Conservation (phyloP, 2,329 filamentous ascomycete genomes). For the Exophiala lecanii-corni region DNA sequence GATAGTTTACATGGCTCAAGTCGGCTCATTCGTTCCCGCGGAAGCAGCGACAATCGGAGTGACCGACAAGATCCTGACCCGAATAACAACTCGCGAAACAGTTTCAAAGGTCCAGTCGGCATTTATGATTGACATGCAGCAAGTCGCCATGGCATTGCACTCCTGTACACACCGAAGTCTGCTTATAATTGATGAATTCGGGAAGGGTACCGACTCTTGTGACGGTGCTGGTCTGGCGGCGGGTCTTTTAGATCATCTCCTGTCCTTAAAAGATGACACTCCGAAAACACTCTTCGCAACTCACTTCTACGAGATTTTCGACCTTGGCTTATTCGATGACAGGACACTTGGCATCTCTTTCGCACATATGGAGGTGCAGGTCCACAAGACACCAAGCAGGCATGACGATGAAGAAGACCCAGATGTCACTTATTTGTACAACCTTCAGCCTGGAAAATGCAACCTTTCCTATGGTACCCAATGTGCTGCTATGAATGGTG, state of each 20-base stretch:
- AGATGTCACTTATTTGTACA: constrained; percentile 65
- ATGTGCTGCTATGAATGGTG: constrained; percentile 82
- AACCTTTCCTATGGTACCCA: constrained; percentile 77
- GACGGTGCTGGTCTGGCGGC: constrained; percentile 63
- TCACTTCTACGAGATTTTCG: constrained; percentile 57
- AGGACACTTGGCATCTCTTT: constrained; percentile 45
- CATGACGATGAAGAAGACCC: constrained; percentile 38
- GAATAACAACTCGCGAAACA: constrained; percentile 70
- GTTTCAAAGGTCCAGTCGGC: constrained; percentile 62
- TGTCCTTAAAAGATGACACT: constrained; percentile 44
- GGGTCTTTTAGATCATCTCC: constrained; percentile 55
- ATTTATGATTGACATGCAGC: constrained; percentile 80
- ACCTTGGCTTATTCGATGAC: constrained; percentile 49
- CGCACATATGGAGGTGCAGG: constrained; percentile 55
- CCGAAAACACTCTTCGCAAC: constrained; percentile 61
- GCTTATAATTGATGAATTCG: constrained; percentile 89
- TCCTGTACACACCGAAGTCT: constrained; percentile 72
- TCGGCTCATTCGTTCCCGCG: constrained; percentile 89
- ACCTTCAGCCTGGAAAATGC: constrained; percentile 61
- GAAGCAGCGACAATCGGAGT: constrained; percentile 70
- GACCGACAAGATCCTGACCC: constrained; percentile 87
- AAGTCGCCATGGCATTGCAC: constrained; percentile 71
- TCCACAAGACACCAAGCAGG: constrained; percentile 29
- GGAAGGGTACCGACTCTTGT: constrained; percentile 57
- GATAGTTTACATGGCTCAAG: constrained; percentile 86